Evolutionary conservation across 495 filamentous ascomycete genomes (phyloP), one percentile per base, ranked within the genome.

Genomic region (Lindgomyces ingoldianus): DNA sequence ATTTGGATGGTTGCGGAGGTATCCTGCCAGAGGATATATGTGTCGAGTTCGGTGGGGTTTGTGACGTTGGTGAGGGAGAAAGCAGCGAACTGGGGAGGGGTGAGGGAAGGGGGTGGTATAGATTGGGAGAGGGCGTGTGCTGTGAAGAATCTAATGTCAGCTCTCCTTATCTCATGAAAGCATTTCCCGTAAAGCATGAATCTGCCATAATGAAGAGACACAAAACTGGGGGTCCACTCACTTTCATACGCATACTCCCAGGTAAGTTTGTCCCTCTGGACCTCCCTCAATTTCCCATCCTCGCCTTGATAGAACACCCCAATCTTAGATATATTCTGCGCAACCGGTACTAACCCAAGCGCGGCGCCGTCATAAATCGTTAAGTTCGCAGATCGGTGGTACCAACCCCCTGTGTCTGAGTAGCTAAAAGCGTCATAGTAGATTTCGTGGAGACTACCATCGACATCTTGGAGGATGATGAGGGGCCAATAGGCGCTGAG

Each of bases 21-120:
- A 25, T 54, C 50, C 30, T 54, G 50, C 21, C 30, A 54, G 16
- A 54, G 50, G 50, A 54, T 30, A 12, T 54, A 54, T 27, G 50
- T 54, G 50, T 54, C 26, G 2, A 54, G 50, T 29, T 3, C 50
- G 50, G 50, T 16, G 19, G 25, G 12, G 22, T 6, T 39, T 39
- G 33, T 39, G 6, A 39, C 6, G 33, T 39, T 39, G 33, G 33
- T 39, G 33, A 39, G 33, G 33, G 33, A 6, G 33, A 39, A 39
- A 14, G 33, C 33, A 6, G 33, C 14, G 33, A 39, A 39, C 6
- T 6, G 33, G 6, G 33, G 14, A 6, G 33, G 33, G 33, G 6
- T 14, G 33, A 39, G 33, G 33, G 33, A 39, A 39, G 33, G 33
- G 33, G 33, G 33, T n/a, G n/a, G n/a, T n/a, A 39, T 39, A 39